Base-by-base conservation (phyloP, 495 filamentous ascomycete genomes). In the Staphylotrichum longicolle region DNA sequence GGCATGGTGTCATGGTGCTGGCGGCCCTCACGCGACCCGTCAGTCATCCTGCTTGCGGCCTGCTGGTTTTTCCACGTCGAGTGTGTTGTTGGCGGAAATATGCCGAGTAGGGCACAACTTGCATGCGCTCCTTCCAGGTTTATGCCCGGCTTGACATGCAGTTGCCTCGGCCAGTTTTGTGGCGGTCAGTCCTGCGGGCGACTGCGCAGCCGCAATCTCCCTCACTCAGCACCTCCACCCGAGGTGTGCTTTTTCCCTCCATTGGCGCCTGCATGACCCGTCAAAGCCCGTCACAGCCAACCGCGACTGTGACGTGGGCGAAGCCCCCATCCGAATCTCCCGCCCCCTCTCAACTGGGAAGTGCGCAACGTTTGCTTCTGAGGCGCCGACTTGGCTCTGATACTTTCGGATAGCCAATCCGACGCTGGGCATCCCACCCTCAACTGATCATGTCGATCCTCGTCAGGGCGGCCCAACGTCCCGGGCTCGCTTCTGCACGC, bases 261-360 rank as follows among this genome's bases (percentile, higher is more conserved):
- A 11, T 53, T 53, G 66, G 68, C 68, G 66, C 59, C 61, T 67
- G 52, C 47, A 48, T 63, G 62, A 55, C 62, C 68, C 62, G 54
- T 71, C 62, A 65, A 39, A 41, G 50, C 62, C 68, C 62, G 54
- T 71, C 62, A 65, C 44, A 41, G 50, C 50, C 45, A 58, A 69
- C 68, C 68, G 65, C 61, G 64, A 60, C 56, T 57, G 61, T 66
- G 63, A 60, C 49, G 34, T 62, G 58, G 48, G 49, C 50, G 30
- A n/a, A 20, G 33, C 37, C 37, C 37, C 37, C 10, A 39, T 10
- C 37, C 37, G 37, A 39, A 39, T 39, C 37, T 39, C 37, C 37
- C 37, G 37, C 37, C 5, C 5, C 37, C 37, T 10, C 20, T 27
- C 20, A 30, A 20, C 50, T 14, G 39, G 37, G 42, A 49, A 61